Evolutionary conservation across 306 rosid genomes (phyloP).

Genomic region (Castanea sativa): DNA sequence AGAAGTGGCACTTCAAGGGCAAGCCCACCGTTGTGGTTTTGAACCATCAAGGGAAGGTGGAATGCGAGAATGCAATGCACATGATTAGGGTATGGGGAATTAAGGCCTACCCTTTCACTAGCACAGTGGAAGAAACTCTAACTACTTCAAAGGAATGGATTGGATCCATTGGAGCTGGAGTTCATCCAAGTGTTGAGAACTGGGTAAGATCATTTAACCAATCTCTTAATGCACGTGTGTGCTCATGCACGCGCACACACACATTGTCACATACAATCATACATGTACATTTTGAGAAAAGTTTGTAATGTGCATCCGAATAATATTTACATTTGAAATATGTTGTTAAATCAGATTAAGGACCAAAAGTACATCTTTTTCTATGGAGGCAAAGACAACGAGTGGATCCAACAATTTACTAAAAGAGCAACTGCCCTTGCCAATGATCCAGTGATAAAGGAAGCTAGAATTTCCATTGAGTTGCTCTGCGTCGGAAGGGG

Average conservation of each 20-base stretch:
- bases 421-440: constrained; percentile 34
- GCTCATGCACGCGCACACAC: not conserved
- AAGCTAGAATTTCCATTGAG: constrained; percentile 42
- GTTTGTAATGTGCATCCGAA: not conserved
- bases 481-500: constrained; percentile 40
- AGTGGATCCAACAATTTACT: constrained; percentile 56
- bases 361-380: constrained; percentile 53
- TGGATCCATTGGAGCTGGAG: not conserved
- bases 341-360: constrained; percentile 28
- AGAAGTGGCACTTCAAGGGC: constrained; percentile 60
- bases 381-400: constrained; percentile 59
- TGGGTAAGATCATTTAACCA: constrained; percentile 37
- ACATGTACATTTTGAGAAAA: not conserved
- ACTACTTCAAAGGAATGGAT: constrained; percentile 26
- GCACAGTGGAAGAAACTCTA: not conserved
- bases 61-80: constrained; percentile 46
- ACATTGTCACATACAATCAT: not conserved
- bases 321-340: not conserved
- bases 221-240: not conserved
- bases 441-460: constrained; percentile 43
- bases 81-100: constrained; percentile 48
- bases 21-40: constrained; percentile 46
- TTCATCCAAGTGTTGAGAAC: constrained; percentile 4
- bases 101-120: constrained; percentile 46
- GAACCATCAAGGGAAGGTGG: constrained; percentile 55